Percentiles rank a stretch among this genome's conserved stretches.
These are phyloP conservation scores for Candida labiduridarum DNA, from an alignment of 1,139 yeast species.

Conservation along the genomic window DNA sequence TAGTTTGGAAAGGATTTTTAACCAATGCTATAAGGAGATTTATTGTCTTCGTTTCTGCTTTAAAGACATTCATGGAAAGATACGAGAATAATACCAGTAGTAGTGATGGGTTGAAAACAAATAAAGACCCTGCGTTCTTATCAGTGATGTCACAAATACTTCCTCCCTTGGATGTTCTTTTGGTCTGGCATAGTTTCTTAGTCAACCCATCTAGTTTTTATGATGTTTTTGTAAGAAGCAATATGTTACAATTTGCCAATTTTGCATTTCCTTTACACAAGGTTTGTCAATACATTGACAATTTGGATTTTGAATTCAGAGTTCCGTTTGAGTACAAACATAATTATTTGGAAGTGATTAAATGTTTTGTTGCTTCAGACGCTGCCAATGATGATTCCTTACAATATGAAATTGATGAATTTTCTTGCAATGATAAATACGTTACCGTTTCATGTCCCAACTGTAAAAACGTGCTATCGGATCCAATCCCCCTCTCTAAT, in stretches of 20 bases:
- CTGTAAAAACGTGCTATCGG: conserved; percentile 17
- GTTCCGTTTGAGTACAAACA: conserved; percentile 13
- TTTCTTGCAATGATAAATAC: not conserved
- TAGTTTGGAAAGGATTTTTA: conserved; percentile 33
- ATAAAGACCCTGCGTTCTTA: conserved; percentile 2
- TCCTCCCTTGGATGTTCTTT: conserved; percentile 39
- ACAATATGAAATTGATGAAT: conserved; percentile 1
- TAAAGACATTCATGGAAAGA: conserved; percentile 11
- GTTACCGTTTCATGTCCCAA: conserved; percentile 21
- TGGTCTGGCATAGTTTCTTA: conserved; percentile 40
- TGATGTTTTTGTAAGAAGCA: conserved; percentile 30
- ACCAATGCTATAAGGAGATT: conserved; percentile 33
- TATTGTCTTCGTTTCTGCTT: conserved; percentile 26
- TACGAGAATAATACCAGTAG: not conserved
- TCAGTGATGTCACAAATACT: conserved; percentile 3
- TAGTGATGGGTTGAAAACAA: not conserved
- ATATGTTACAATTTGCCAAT: conserved; percentile 23
- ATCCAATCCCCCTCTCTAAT: conserved; percentile 19
- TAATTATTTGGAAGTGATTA: conserved; percentile 1
- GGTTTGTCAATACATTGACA: conserved; percentile 24
- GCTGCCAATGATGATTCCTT: not conserved
- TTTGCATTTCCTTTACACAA: conserved; percentile 29
- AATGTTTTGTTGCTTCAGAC: conserved; percentile 6
- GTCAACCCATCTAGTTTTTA: conserved; percentile 23
- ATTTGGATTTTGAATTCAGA: conserved; percentile 22